phyloP scores from a whole-genome alignment of 148 eudicot species.

The Spergularia marina region DNA sequence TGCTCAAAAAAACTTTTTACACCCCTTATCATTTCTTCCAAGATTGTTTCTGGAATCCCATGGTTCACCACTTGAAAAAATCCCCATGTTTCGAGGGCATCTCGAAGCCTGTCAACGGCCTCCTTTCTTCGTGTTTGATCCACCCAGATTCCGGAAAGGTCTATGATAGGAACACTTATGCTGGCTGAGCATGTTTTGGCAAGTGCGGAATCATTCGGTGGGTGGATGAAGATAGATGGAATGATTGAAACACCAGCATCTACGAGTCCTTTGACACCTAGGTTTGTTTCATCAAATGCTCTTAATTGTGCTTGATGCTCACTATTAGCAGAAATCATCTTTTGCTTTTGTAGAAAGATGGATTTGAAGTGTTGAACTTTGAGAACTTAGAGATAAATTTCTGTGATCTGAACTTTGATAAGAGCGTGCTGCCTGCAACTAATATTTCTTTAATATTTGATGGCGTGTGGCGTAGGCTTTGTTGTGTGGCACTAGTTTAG shows the following conservation, averaged over 20 bases:
- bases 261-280: constrained; percentile 43
- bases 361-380: not conserved
- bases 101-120: constrained; percentile 5
- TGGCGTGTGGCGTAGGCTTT: too few relatives aligned
- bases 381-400: too few relatives aligned
- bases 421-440: too few relatives aligned
- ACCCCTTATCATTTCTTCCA: constrained; percentile 40
- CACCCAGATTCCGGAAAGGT: constrained; percentile 19
- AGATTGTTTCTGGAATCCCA: constrained; percentile 27
- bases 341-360: not conserved
- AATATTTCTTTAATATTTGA: too few relatives aligned
- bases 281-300: constrained; percentile 44
- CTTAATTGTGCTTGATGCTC: constrained; percentile 24
- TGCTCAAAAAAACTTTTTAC: constrained; percentile 39
- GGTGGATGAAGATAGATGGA: constrained; percentile 31
- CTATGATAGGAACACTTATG: constrained; percentile 23
- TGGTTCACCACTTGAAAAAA: constrained; percentile 55
- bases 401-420: too few relatives aligned
- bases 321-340: constrained; percentile 1
- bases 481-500: too few relatives aligned
- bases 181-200: not conserved
- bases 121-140: not conserved
- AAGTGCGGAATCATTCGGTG: not conserved
- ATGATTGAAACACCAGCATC: constrained; percentile 32
- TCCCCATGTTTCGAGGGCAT: constrained; percentile 43